phyloP scores from a whole-genome alignment of 2,329 filamentous ascomycete species.

The Nemania sp. region DNA sequence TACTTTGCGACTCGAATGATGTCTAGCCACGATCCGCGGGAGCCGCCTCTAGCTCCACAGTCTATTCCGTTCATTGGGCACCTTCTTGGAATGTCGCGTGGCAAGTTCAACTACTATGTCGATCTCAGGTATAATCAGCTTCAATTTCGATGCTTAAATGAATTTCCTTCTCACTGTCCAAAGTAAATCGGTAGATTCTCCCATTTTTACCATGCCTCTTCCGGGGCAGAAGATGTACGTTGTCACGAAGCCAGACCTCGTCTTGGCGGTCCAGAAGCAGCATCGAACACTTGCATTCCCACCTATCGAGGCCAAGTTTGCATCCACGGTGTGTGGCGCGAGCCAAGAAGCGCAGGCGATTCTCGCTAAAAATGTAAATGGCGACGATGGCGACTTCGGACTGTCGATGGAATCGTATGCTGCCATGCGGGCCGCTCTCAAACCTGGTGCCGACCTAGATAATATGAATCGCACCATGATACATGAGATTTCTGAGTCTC shows the following conservation, averaged over 20 bases:
- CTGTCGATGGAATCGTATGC: constrained; percentile 42
- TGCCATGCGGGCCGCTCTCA: constrained; percentile 40
- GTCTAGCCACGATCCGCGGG: constrained; percentile 36
- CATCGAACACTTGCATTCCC: constrained; percentile 43
- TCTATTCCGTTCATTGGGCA: constrained; percentile 41
- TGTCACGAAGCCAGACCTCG: constrained; percentile 42
- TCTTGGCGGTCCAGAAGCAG: constrained; percentile 45
- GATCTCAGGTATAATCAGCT: constrained; percentile 33
- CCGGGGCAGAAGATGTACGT: constrained; percentile 48
- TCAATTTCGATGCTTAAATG: constrained; percentile 1
- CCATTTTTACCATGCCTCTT: constrained; percentile 47
- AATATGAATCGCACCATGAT: constrained; percentile 43
- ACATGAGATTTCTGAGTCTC: constrained; percentile 35
- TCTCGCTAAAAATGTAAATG: constrained; percentile 37
- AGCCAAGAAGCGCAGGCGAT: constrained; percentile 39
- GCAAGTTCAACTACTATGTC: constrained; percentile 40
- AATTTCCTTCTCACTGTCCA: not conserved
- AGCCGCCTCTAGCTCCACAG: constrained; percentile 38
- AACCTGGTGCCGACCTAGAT: constrained; percentile 39
- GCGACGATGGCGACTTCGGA: constrained; percentile 41
- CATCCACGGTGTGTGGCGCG: constrained; percentile 36
- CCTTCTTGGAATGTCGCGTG: constrained; percentile 36
- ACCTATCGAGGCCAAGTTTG: constrained; percentile 42
- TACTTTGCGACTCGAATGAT: constrained; percentile 25
- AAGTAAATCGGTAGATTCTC: constrained; percentile 26